Evolutionary conservation across 495 filamentous ascomycete genomes (phyloP).

Genomic region (Trichoderma gamsii): DNA sequence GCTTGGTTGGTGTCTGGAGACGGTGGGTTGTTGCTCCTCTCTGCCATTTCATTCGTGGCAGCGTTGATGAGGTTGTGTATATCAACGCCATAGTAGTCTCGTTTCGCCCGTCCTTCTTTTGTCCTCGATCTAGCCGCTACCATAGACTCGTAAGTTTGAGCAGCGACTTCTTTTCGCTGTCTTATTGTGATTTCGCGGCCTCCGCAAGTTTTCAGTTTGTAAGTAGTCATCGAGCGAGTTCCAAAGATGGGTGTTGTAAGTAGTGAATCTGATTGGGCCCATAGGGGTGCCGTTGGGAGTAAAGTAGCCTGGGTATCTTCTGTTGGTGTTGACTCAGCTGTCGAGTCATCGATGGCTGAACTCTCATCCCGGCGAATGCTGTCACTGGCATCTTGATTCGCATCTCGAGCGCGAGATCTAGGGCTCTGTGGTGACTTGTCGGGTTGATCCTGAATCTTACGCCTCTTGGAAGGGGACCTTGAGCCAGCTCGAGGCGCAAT

Average conservation of each 20-base stretch:
- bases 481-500: slow-evolving; percentile 19
- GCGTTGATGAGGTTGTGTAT: slow-evolving; percentile 76
- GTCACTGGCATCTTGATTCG: not conserved
- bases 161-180: slow-evolving; percentile 40
- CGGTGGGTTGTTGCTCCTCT: slow-evolving; percentile 17
- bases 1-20: slow-evolving; percentile 23
- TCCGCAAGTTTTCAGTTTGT: slow-evolving; percentile 57
- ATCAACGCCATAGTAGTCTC: slow-evolving; percentile 85
- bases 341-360: slow-evolving; percentile 13
- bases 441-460: slow-evolving; percentile 25
- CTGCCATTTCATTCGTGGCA: slow-evolving; percentile 43
- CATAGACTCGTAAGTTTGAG: slow-evolving; percentile 59
- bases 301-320: not conserved
- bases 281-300: not conserved
- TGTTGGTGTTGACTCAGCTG: slow-evolving; percentile 17
- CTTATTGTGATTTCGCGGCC: slow-evolving; percentile 55
- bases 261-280: slow-evolving; percentile 15
- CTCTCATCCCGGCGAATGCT: slow-evolving; percentile 5
- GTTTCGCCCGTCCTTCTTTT: slow-evolving; percentile 65
- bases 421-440: slow-evolving; percentile 4
- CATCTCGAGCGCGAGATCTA: slow-evolving; percentile 10
- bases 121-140: slow-evolving; percentile 63
- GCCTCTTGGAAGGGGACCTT: slow-evolving; percentile 35
- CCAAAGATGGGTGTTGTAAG: slow-evolving; percentile 18
- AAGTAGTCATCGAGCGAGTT: slow-evolving; percentile 22